Evolutionary conservation across 1,284 basidiomycete species (phyloP), one percentile per base, ranked within the genome.

Genomic region (Limonomyces culmigenus): DNA sequence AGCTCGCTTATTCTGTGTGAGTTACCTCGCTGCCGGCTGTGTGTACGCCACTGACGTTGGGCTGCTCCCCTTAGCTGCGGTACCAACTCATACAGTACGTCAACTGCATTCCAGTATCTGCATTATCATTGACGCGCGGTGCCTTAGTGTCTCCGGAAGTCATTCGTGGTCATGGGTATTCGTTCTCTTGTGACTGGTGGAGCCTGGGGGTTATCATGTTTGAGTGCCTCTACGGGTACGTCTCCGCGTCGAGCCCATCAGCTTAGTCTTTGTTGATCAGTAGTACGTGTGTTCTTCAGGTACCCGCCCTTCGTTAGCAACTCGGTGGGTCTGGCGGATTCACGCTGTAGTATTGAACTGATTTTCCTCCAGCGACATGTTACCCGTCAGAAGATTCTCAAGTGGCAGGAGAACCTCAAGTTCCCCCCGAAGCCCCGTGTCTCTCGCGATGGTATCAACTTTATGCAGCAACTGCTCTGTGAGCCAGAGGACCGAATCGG

Each of bases 141-240:
- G n/a, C n/a, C n/a, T n/a, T 48, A 79, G 84, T 87, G 87, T 89
- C 86, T 8, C 88, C 89, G 20, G 93, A 97, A 54, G 92, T 97
- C 30, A 86, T 98, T 47, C 73, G 89, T 48, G 80, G 81, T 14
- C 78, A 83, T 50, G 92, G 91, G 17, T 97, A 97, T 56, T 78
- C 85, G 33, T 92, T 86, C 56, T 84, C 81, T 23, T 95, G 88
- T 52, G 92, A 97, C 52, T 97, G 91, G 91, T 97, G 93, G 92
- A 89, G 85, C 52, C 66, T 96, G 34, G 91, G 91, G 16, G 81
- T 93, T 37, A 93, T 95, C 51, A 78, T 88, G 71, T 86, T 76
- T 48, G 85, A 89, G 54, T 88, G 84, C 50, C 60, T 91, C 49
- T 91, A 86, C 47, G 86, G 85, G 78, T 83, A 52, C n/a, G n/a